Evolutionary conservation across 352 stramenopile species (phyloP).

Genomic region (Peronospora belbahrii): DNA sequence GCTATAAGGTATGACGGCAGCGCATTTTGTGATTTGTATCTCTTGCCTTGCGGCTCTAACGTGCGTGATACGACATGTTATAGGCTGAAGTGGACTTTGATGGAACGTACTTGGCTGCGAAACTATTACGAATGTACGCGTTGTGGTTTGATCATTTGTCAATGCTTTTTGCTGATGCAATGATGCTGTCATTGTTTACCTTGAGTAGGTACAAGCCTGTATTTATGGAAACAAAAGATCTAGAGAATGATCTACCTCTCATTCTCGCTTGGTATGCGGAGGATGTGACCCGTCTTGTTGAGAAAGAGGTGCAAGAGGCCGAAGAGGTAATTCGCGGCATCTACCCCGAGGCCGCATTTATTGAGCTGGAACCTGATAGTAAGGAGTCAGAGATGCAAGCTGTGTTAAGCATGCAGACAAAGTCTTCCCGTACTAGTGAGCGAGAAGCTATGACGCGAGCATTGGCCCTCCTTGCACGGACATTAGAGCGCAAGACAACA

Average conservation of each 20-base stretch:
- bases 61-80: conserved; percentile 3
- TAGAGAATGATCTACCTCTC: conserved; percentile 90
- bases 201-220: conserved; percentile 85
- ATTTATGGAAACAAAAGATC: conserved; percentile 85
- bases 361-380: conserved; percentile 95
- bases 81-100: conserved; percentile 98
- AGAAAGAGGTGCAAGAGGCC: conserved; percentile 94
- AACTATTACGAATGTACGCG: conserved; percentile 84
- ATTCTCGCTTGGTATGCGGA: conserved; percentile 93
- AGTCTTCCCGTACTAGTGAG: conserved; percentile 75
- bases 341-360: conserved; percentile 94
- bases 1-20: conserved; percentile 86
- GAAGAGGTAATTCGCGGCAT: conserved; percentile 88
- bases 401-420: conserved; percentile 73
- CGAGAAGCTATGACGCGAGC: conserved; percentile 78
- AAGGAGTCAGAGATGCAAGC: conserved; percentile 85
- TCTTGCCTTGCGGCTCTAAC: conserved; percentile 1
- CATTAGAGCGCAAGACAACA: conserved; percentile 50
- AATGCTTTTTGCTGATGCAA: conserved; percentile 4
- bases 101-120: conserved; percentile 94
- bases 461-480: conserved; percentile 63
- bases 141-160: background rate
- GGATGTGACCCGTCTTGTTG: conserved; percentile 93
- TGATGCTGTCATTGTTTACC: background rate
- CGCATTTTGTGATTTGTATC: background rate